phyloP scores from a whole-genome alignment of 2,329 filamentous ascomycete genomes.

The Metarhizium humberi region DNA sequence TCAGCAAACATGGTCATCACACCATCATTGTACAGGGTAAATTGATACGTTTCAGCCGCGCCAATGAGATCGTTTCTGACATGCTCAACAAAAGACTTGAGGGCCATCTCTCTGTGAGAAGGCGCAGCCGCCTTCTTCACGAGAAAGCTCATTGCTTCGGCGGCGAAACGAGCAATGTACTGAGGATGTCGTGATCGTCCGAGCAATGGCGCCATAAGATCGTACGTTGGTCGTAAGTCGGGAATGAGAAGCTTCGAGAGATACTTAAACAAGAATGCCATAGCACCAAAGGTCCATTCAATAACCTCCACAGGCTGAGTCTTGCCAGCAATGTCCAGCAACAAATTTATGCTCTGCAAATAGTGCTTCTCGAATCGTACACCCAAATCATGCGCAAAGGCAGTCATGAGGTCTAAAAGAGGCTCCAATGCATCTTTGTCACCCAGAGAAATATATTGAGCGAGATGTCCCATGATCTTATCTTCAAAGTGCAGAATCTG shows the following conservation, averaged over 20 bases:
- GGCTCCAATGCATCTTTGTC: conserved; percentile 79
- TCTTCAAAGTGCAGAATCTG: conserved; percentile 88
- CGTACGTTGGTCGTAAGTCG: conserved; percentile 75
- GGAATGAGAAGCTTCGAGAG: conserved; percentile 79
- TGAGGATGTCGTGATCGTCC: conserved; percentile 74
- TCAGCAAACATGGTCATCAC: conserved; percentile 90
- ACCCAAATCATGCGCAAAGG: conserved; percentile 91
- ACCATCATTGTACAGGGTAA: conserved; percentile 70
- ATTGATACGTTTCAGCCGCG: conserved; percentile 44
- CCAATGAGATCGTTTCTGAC: conserved; percentile 58
- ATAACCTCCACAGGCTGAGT: conserved; percentile 79
- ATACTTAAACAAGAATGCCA: conserved; percentile 97
- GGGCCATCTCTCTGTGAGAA: conserved; percentile 64
- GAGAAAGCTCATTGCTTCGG: conserved; percentile 89
- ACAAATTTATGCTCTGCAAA: conserved; percentile 60
- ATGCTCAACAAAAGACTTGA: conserved; percentile 63
- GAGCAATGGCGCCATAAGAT: conserved; percentile 74
- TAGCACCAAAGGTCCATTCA: conserved; percentile 91
- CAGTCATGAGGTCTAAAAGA: conserved; percentile 76
- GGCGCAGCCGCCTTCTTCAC: conserved; percentile 77
- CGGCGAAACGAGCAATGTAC: conserved; percentile 85
- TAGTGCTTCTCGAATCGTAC: conserved; percentile 84
- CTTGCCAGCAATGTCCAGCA: conserved; percentile 69
- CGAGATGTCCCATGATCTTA: conserved; percentile 69
- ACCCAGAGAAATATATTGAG: conserved; percentile 65